phyloP scores from a whole-genome alignment of 371 early-diverging fungal species.

The Conidiobolus incongruus region DNA sequence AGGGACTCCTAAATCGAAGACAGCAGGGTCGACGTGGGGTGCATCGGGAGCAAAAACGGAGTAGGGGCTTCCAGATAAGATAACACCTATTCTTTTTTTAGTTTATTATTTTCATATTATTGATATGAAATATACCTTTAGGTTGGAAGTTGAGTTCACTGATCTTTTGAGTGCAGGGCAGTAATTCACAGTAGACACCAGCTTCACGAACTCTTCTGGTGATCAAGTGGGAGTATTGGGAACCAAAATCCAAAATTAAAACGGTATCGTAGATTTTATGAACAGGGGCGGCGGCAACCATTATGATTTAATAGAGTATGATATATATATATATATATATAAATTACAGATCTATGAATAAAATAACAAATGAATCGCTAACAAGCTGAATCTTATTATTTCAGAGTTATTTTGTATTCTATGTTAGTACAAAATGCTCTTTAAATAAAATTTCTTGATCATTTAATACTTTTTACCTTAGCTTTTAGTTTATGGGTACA shows the following conservation, averaged over 20 bases:
- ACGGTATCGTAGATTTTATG: conserved; percentile 78
- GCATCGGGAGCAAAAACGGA: conserved; percentile 86
- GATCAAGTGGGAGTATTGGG: conserved; percentile 94
- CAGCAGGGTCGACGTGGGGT: conserved; percentile 80
- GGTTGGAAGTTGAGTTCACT: conserved; percentile 82
- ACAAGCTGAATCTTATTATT: too few relatives aligned
- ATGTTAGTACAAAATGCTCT: too few relatives aligned
- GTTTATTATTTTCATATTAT: not conserved
- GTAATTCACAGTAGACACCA: conserved; percentile 93
- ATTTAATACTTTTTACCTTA: too few relatives aligned
- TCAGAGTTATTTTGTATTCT: too few relatives aligned
- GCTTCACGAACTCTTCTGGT: conserved; percentile 87
- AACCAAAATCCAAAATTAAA: conserved; percentile 95
- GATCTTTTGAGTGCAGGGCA: conserved; percentile 89
- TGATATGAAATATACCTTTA: conserved; percentile 21
- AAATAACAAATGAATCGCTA: too few relatives aligned
- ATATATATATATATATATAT: too few relatives aligned
- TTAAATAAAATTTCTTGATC: too few relatives aligned
- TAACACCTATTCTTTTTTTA: conserved; percentile 35
- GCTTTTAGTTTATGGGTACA: too few relatives aligned
- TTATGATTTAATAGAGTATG: too few relatives aligned
- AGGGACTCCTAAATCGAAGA: conserved; percentile 76
- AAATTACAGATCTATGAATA: too few relatives aligned
- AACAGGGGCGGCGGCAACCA: conserved; percentile 22
- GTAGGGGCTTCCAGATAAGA: conserved; percentile 90